Conservation (phyloP, 1,284 basidiomycete genomes). For the Coniferiporia weirii region DNA sequence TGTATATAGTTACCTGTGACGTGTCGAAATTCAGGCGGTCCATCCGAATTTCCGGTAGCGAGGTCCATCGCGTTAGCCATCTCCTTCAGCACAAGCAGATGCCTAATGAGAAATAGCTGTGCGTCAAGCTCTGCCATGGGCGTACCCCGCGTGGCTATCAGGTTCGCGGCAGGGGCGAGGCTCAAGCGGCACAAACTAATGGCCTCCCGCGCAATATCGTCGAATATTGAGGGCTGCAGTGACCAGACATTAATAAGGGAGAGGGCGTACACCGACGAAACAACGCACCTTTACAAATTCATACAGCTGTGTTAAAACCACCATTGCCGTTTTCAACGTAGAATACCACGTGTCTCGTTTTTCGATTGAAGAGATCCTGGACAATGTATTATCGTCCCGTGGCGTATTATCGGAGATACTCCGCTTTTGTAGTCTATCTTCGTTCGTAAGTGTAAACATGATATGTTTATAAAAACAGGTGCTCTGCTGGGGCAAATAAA, state of each 20-base stretch:
- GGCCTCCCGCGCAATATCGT: conserved; percentile 91
- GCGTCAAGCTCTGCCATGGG: conserved; percentile 56
- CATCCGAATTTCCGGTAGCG: conserved; percentile 37
- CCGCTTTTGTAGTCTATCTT: conserved; percentile 38
- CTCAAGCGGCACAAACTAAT: conserved; percentile 77
- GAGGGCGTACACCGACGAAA: neutral
- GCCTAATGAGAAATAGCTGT: conserved; percentile 80
- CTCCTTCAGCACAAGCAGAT: conserved; percentile 89
- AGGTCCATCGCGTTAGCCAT: conserved; percentile 75
- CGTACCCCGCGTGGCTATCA: conserved; percentile 47
- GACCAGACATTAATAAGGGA: conserved; percentile 6
- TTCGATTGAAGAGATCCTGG: conserved; percentile 66
- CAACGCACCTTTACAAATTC: conserved; percentile 80
- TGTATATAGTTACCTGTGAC: conserved; percentile 41
- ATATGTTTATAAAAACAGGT: neutral
- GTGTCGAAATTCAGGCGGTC: conserved; percentile 36
- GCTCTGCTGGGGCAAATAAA: conserved; percentile 15
- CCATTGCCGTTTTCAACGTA: conserved; percentile 77
- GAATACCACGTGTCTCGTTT: conserved; percentile 87
- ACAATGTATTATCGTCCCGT: conserved; percentile 63
- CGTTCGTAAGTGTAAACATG: conserved; percentile 21
- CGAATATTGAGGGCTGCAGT: conserved; percentile 78
- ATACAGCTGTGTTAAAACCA: conserved; percentile 83
- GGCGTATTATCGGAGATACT: conserved; percentile 46
- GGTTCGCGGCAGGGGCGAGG: conserved; percentile 63